Base-by-base conservation (phyloP, 768 basidiomycete species). In the Lactarius trivialis region DNA sequence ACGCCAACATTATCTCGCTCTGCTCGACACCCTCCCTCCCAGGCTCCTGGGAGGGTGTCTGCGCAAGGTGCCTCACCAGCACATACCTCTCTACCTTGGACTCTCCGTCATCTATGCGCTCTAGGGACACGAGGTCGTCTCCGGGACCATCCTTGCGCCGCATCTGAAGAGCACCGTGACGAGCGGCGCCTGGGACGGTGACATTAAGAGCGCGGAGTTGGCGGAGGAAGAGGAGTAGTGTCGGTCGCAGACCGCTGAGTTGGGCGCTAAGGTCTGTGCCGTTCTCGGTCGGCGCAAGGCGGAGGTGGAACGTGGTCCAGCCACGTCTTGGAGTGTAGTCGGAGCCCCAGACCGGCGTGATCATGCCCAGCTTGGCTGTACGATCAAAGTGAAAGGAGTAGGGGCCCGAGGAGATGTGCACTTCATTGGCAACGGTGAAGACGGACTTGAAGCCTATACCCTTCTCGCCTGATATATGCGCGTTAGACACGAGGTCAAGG, bases 381-480 rank as follows among this genome's bases (percentile, higher is more conserved):
- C 58, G 59, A 52, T 71, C 65, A 26, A 71, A 68, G 24, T 62
- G 48, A 60, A 71, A 71, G 3, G 63, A 62, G 30, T 61, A 71
- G 19, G 60, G 52, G 19, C 65, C 43, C 1, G 71, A 71, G 8
- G 60, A 60, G 34, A 71, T 67, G 56, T 65, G 50, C 6, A 71
- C 71, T 15, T 48, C 14, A 21, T 70, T 48, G 14, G 71, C 69
- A 41, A 71, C 68, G n/a, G 67, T 70, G 53, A 71, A 71, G 19
- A 71, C 70, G 11, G 71, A 67, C 57, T 71, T 71, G 65, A 71
- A 71, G 62, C 71, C 71, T 9, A 71, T 71, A 9, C 71, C 71
- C 60, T 71, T 71, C 55, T 71, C 71, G 54, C 71, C 70, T 71
- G 51, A 51, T 64, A 34, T 55, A 59, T 33, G 43, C n/a, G n/a